A percentile compares a stretch with the other conserved stretches of the same genome.
phyloP scores from a whole-genome alignment of 345 rosid species.

The Salix suchowensis region DNA sequence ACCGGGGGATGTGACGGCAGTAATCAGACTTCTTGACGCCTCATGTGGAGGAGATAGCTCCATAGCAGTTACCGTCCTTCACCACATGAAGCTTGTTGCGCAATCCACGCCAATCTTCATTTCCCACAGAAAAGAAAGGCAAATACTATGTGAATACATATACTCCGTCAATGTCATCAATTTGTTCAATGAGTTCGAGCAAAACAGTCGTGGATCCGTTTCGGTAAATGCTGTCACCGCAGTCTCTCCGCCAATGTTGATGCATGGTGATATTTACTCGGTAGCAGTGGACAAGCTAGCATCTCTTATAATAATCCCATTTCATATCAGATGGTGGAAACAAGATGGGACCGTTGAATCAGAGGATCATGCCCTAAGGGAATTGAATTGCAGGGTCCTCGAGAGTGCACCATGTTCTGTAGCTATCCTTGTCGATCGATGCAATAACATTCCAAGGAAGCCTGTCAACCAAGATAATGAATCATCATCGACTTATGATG shows the following conservation, averaged over 20 bases:
- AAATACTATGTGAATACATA: background rate
- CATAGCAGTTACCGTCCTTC: conserved; percentile 24
- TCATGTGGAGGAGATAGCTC: conserved; percentile 4
- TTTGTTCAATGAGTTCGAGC: conserved; percentile 23
- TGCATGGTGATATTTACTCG: conserved; percentile 35
- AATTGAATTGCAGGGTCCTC: conserved; percentile 28
- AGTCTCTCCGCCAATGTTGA: conserved; percentile 12
- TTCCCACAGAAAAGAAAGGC: conserved; percentile 21
- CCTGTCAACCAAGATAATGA: background rate
- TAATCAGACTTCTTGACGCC: conserved; percentile 22
- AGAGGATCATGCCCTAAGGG: conserved; percentile 13
- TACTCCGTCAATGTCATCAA: conserved; percentile 25
- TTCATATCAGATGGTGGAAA: conserved; percentile 30
- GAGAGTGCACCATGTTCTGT: conserved; percentile 38
- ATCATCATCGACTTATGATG: conserved; percentile 12
- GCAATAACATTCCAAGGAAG: background rate
- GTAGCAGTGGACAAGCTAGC: conserved; percentile 23
- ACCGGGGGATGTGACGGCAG: conserved; percentile 33
- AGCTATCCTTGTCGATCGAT: background rate
- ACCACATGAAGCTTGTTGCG: conserved; percentile 22
- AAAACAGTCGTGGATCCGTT: background rate
- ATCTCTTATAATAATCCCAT: conserved; percentile 35
- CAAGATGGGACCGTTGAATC: conserved; percentile 24
- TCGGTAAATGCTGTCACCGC: conserved; percentile 23
- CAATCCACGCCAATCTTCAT: conserved; percentile 25